Evolutionary conservation across 345 rosid genomes (phyloP).

Genomic region (Murraya koenigii): DNA sequence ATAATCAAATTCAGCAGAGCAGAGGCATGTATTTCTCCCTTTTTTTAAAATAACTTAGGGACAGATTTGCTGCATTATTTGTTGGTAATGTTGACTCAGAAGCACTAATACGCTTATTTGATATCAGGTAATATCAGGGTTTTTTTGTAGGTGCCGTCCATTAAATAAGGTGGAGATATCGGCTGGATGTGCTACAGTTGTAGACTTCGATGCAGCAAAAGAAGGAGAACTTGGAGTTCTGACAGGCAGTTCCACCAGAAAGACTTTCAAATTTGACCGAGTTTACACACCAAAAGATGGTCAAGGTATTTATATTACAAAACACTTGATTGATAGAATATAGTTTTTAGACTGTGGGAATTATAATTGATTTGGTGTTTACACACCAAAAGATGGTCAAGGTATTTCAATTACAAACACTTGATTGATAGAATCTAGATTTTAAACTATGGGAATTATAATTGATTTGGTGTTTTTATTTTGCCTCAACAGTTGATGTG

Average conservation of each 20-base stretch:
- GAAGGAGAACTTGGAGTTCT: conserved; percentile 88
- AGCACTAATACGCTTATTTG: conserved; percentile 2
- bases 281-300: conserved; percentile 82
- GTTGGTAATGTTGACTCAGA: neutral
- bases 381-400: conserved; percentile 86
- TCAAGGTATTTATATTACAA: conserved; percentile 63
- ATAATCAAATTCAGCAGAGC: conserved; percentile 86
- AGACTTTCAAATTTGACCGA: conserved; percentile 76
- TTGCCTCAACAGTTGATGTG: conserved; percentile 64
- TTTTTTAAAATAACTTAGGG: conserved; percentile 3
- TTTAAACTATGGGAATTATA: conserved; percentile 1
- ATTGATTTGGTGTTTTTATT: neutral
- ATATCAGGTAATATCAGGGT: conserved; percentile 91
- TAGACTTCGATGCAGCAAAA: conserved; percentile 79
- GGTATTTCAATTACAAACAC: conserved; percentile 38
- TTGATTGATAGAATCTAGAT: neutral
- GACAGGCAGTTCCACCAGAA: conserved; percentile 57
- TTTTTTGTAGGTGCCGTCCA: conserved; percentile 96
- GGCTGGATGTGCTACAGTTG: conserved; percentile 51
- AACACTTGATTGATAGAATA: neutral
- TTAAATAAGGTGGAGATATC: conserved; percentile 64
- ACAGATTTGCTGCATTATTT: conserved; percentile 6
- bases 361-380: conserved; percentile 2
- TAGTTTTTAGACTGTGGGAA: neutral
- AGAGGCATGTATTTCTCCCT: conserved; percentile 48